Conservation (phyloP, 2,329 filamentous ascomycete genomes). For the Hypoxylon sp. region DNA sequence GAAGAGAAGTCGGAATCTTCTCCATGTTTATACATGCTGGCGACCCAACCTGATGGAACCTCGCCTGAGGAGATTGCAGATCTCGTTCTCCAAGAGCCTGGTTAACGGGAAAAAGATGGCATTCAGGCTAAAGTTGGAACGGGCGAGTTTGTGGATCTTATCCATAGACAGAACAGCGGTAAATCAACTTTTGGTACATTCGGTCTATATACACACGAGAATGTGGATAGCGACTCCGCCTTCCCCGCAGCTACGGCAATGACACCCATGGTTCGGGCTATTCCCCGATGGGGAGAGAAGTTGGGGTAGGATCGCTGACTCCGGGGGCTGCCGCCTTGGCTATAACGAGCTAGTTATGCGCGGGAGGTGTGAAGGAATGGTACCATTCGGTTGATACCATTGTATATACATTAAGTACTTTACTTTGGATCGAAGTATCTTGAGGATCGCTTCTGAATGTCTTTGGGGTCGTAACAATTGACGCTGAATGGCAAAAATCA, state of each 20-base stretch:
- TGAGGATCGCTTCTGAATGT: neutral
- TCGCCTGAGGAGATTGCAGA: constrained; percentile 20
- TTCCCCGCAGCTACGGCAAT: constrained; percentile 70
- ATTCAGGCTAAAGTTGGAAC: constrained; percentile 41
- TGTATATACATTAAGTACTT: neutral
- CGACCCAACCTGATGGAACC: constrained; percentile 25
- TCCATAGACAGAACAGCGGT: constrained; percentile 24
- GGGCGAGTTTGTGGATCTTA: constrained; percentile 22
- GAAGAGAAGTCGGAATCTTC: constrained; percentile 12
- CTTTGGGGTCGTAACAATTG: neutral
- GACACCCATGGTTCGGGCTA: constrained; percentile 1
- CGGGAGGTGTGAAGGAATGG: neutral
- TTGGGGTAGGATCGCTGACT: constrained; percentile 31
- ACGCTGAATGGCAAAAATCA: neutral
- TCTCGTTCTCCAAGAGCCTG: constrained; percentile 37
- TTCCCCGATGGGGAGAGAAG: constrained; percentile 14
- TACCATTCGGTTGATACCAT: neutral
- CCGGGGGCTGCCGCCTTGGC: constrained; percentile 7
- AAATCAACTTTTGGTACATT: constrained; percentile 20
- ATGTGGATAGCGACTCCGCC: constrained; percentile 22
- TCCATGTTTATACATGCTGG: constrained; percentile 41
- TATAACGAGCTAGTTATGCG: neutral
- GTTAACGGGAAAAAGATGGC: constrained; percentile 25
- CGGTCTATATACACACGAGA: constrained; percentile 39
- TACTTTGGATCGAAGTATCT: neutral